A percentile compares a stretch with the other conserved stretches of the same genome.
These are phyloP conservation scores for Candida hispaniensis DNA, from an alignment of 805 yeast genomes.

Conservation along the genomic window DNA sequence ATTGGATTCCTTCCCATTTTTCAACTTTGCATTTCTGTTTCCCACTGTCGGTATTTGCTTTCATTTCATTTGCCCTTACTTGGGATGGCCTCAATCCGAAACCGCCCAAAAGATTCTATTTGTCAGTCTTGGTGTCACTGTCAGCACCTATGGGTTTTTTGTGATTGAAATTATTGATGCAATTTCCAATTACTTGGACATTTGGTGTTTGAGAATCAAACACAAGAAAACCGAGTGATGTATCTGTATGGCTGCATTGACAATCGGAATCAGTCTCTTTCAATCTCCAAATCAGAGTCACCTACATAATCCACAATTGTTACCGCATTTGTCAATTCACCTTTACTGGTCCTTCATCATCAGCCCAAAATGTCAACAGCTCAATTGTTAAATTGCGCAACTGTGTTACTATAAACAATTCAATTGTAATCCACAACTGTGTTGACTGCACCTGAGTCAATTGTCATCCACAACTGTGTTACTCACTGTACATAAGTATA, in stretches of 20 bases:
- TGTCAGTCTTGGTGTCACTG: slow-evolving; percentile 59
- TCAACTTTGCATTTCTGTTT: slow-evolving; percentile 48
- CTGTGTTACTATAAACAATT: no score
- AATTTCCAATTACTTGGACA: slow-evolving; percentile 69
- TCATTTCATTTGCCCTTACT: slow-evolving; percentile 18
- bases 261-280: not conserved
- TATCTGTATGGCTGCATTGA: not conserved
- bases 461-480: no score
- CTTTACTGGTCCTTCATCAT: not conserved
- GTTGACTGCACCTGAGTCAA: no score
- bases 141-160: slow-evolving; percentile 66
- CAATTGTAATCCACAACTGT: no score
- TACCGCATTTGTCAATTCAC: not conserved
- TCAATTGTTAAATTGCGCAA: no score
- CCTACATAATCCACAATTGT: not conserved
- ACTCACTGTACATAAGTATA: no score
- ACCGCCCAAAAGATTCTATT: slow-evolving; percentile 47
- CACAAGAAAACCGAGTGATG: slow-evolving; percentile 24
- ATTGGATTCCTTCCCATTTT: slow-evolving; percentile 59
- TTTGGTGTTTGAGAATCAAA: slow-evolving; percentile 72
- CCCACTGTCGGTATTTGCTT: slow-evolving; percentile 35
- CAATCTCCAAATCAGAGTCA: not conserved
- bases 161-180: slow-evolving; percentile 68
- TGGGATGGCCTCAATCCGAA: slow-evolving; percentile 29
- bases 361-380: no score